These are phyloP conservation scores for Rhizoclosmatium globosum DNA, from an alignment of 192 early-diverging fungal genomes.

Conservation along the genomic window DNA sequence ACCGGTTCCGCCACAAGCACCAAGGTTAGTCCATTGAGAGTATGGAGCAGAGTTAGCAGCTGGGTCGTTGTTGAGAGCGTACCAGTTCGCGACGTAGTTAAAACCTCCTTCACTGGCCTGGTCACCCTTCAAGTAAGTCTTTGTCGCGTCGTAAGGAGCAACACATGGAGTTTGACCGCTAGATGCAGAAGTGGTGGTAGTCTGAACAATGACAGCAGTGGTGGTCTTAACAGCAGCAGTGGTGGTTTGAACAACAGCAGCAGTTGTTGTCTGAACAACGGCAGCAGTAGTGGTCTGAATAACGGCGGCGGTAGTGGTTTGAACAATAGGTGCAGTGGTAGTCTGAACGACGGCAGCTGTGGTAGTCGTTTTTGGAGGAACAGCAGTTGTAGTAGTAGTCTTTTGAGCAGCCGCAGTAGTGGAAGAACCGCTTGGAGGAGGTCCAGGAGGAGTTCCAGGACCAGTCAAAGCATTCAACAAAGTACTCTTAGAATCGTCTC, in stretches of 20 bases:
- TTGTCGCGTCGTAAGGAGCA: no score
- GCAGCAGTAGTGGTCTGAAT: neutral
- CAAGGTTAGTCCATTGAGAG: no score
- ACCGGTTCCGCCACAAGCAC: no score
- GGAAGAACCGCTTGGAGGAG: neutral
- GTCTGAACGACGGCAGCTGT: neutral
- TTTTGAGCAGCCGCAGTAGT: neutral
- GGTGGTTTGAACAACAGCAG: neutral
- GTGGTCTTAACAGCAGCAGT: neutral
- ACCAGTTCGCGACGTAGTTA: no score
- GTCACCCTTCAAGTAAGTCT: no score
- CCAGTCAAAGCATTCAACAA: conserved; percentile 15
- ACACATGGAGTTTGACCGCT: no score
- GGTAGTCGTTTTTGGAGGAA: neutral
- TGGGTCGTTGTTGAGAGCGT: no score
- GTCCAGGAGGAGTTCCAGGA: neutral
- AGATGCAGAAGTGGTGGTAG: neutral
- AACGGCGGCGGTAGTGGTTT: neutral
- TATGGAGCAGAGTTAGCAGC: no score
- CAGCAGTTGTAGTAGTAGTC: neutral
- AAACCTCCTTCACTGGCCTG: no score
- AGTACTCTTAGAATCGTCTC: neutral
- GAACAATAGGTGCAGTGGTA: neutral
- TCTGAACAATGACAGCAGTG: neutral
- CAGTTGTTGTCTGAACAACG: neutral